Conservation (phyloP, 805 yeast species). For the Naumovozyma castellii region DNA sequence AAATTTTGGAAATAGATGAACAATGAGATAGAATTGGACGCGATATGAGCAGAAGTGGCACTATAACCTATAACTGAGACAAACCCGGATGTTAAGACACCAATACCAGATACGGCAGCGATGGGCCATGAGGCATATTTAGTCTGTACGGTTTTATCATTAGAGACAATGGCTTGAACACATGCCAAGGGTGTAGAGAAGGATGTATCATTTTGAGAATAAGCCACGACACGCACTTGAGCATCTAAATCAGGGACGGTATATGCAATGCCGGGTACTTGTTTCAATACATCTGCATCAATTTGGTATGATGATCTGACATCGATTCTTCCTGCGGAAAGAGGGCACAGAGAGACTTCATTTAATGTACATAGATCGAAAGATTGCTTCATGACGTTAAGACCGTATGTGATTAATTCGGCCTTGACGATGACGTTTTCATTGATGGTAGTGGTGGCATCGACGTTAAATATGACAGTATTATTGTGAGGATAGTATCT, state of each 20-base stretch:
- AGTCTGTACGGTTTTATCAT: conserved; percentile 91
- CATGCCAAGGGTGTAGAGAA: conserved; percentile 60
- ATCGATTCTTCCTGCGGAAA: conserved; percentile 79
- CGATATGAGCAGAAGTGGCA: conserved; percentile 90
- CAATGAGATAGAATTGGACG: conserved; percentile 88
- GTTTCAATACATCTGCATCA: conserved; percentile 32
- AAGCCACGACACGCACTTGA: conserved; percentile 64
- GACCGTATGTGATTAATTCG: conserved; percentile 70
- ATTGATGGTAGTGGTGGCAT: conserved; percentile 70
- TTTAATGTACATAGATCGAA: conserved; percentile 58
- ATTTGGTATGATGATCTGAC: conserved; percentile 44
- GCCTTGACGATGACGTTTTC: conserved; percentile 61
- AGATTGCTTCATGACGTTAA: conserved; percentile 45
- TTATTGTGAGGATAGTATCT: conserved; percentile 55
- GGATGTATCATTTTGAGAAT: conserved; percentile 38
- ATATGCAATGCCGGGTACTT: conserved; percentile 77
- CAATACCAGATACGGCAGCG: conserved; percentile 83
- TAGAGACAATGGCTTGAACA: conserved; percentile 75
- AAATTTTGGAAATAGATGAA: conserved; percentile 90
- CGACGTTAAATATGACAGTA: conserved; percentile 55
- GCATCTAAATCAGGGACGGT: conserved; percentile 94
- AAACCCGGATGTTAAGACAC: conserved; percentile 78
- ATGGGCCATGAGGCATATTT: conserved; percentile 92
- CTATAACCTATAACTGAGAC: conserved; percentile 83
- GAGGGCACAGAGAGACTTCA: conserved; percentile 64